phyloP scores from a whole-genome alignment of 176 grass and related monocot genomes.

The sorghum (Sorghum bicolor) region DNA sequence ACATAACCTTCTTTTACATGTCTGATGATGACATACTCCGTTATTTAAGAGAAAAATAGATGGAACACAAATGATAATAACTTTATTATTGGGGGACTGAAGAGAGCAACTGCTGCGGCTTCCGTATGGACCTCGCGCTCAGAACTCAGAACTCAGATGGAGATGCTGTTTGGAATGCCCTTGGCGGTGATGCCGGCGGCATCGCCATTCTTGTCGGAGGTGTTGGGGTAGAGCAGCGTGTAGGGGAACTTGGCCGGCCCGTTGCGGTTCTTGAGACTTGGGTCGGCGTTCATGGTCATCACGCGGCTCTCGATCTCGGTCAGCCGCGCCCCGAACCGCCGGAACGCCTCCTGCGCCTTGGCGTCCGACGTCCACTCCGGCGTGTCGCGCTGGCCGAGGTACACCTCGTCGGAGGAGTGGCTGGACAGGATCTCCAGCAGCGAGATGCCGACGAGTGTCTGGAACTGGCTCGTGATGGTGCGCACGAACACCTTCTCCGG shows the following conservation, averaged over 20 bases:
- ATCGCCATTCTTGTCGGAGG: neutral
- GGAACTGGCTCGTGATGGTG: slow-evolving; percentile 53
- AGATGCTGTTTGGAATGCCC: too few species aligned
- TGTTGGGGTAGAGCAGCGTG: slow-evolving; percentile 2
- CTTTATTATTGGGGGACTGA: too few species aligned
- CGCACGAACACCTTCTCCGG: slow-evolving; percentile 53
- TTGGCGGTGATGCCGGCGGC: too few species aligned
- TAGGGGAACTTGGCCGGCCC: neutral
- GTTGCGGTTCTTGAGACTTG: neutral
- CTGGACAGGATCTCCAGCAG: slow-evolving; percentile 62
- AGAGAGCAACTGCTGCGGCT: too few species aligned
- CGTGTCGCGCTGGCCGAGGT: slow-evolving; percentile 60
- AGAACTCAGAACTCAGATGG: too few species aligned
- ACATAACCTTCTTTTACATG: too few species aligned
- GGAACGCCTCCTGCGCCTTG: slow-evolving; percentile 44
- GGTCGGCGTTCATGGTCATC: slow-evolving; percentile 17
- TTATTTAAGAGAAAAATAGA: too few species aligned
- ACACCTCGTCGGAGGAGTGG: slow-evolving; percentile 60
- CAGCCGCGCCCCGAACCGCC: slow-evolving; percentile 20
- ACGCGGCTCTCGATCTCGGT: slow-evolving; percentile 36
- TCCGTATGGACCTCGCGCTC: too few species aligned
- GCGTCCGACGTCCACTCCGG: slow-evolving; percentile 48
- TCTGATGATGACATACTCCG: too few species aligned
- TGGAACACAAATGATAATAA: too few species aligned
- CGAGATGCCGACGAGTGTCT: slow-evolving; percentile 52